Base-by-base conservation (phyloP, 805 yeast species). In the Pichia gijzeniarum region DNA sequence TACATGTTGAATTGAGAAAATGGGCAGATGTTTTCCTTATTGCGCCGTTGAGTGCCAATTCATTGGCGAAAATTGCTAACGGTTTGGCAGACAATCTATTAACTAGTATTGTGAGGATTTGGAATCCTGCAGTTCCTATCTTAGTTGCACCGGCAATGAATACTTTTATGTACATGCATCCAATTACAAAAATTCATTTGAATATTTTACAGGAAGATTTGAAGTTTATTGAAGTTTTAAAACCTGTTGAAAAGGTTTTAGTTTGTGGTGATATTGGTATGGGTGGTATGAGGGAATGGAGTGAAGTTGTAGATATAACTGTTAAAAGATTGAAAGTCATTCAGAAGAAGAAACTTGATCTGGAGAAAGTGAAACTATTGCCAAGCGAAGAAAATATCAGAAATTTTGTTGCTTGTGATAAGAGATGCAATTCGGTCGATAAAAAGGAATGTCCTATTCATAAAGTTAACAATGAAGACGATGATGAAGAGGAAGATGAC, bases 221-320 rank as follows among this genome's bases (percentile, higher is more conserved):
- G 93, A 87, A 91, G 31, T 91, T 95, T 91, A 82, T 91, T 51
- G 95, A 88, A 53, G 79, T 91, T n/a, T 73, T 93, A 59, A 84
- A 82, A 61, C 99, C 99, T 0, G 88, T 89, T 20, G 99, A 91
- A 63, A 91, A 91, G 64, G 95, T 91, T 80, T 85, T 59, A 88
- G 95, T 46, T 35, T 88, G 90, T 68, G 98, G 99, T 50, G 98
- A 91, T 56, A 89, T 93, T 46, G 98, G 98, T n/a, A 85, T 93
- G 88, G 98, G 99, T 40, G 98, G 99, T 44, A 93, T 93, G 98
- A 84, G 90, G 82, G 98, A 93, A 56, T 88, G 95, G 79, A 85
- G 87, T 61, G 97, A 90, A 62, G 83, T 93, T 55, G 96, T 89
- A 17, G 95, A 89, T 60, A 79, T 80, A 55, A 73, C 87, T 40